These are phyloP conservation scores for Agarophyton chilense DNA, from an alignment of 23 red algal genomes.

Conservation along the genomic window DNA sequence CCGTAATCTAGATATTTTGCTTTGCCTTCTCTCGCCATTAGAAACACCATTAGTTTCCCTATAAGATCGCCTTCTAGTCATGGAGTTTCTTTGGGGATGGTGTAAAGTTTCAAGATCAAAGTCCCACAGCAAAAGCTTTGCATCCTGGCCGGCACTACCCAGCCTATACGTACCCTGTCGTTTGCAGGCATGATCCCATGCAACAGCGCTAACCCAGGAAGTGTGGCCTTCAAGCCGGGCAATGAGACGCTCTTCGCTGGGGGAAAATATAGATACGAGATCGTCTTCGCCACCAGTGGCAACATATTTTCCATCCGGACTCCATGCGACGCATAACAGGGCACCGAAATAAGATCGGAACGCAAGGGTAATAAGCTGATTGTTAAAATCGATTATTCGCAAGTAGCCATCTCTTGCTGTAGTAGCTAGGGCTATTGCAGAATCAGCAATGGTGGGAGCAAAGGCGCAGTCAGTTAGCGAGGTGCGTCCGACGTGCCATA, in stretches of 20 bases:
- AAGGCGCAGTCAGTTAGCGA: slow-evolving; percentile 69
- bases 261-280: slow-evolving; percentile 87
- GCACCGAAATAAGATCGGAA: slow-evolving; percentile 97
- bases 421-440: slow-evolving; percentile 39
- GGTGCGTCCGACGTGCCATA: slow-evolving; percentile 62
- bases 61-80: slow-evolving; percentile 44
- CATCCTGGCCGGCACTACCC: slow-evolving; percentile 87
- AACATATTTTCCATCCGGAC: slow-evolving; percentile 89
- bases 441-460: slow-evolving; percentile 39
- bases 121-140: slow-evolving; percentile 94
- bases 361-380: slow-evolving; percentile 60
- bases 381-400: slow-evolving; percentile 71
- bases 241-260: slow-evolving; percentile 64
- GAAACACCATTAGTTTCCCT: slow-evolving; percentile 1
- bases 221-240: slow-evolving; percentile 80
- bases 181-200: slow-evolving; percentile 67
- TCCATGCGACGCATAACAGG: slow-evolving; percentile 90
- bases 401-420: slow-evolving; percentile 86
- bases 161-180: slow-evolving; percentile 76
- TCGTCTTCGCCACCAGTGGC: slow-evolving; percentile 99
- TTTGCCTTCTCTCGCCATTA: slow-evolving; percentile 6
- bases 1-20: slow-evolving; percentile 48
- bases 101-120: slow-evolving; percentile 79
- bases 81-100: slow-evolving; percentile 34
- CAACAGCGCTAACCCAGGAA: slow-evolving; percentile 77